Conservation (phyloP, 139 green algal species). For the Chlorella sorokiniana region DNA sequence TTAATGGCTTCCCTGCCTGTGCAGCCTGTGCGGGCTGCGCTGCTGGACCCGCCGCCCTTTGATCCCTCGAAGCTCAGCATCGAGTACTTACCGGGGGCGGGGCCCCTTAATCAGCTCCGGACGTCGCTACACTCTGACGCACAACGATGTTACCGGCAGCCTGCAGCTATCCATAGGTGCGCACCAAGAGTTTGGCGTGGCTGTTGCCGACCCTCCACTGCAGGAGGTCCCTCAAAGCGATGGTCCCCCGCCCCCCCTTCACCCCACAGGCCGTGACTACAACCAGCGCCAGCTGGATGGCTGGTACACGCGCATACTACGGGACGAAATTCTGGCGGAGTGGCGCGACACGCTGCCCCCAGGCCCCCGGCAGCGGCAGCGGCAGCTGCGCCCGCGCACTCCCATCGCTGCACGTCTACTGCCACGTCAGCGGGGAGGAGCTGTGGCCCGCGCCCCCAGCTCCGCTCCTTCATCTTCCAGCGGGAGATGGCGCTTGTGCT, state of each 20-base stretch:
- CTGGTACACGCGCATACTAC: constrained; percentile 65
- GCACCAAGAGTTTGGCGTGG: background rate
- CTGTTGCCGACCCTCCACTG: too few relatives aligned
- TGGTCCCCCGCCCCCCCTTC: background rate
- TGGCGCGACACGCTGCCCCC: constrained; percentile 56
- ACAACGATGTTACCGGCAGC: constrained; percentile 89
- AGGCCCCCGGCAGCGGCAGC: background rate
- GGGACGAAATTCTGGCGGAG: constrained; percentile 89
- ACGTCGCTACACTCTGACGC: constrained; percentile 88
- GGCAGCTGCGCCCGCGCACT: too few relatives aligned
- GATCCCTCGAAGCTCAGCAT: constrained; percentile 70
- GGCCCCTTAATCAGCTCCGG: background rate
- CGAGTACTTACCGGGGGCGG: constrained; percentile 42
- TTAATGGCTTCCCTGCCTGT: background rate
- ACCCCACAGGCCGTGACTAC: constrained; percentile 60
- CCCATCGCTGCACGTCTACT: constrained; percentile 83
- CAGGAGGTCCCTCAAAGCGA: too few relatives aligned
- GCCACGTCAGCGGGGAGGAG: constrained; percentile 88
- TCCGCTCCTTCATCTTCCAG: constrained; percentile 92
- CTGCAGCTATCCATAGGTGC: constrained; percentile 74
- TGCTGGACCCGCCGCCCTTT: constrained; percentile 76
- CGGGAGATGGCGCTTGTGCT: constrained; percentile 90
- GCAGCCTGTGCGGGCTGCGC: constrained; percentile 31
- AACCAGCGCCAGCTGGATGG: constrained; percentile 81
- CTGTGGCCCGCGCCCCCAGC: constrained; percentile 80